These are phyloP conservation scores for Talaromyces sp. DNA, from an alignment of 2,329 filamentous ascomycete species.

Conservation along the genomic window DNA sequence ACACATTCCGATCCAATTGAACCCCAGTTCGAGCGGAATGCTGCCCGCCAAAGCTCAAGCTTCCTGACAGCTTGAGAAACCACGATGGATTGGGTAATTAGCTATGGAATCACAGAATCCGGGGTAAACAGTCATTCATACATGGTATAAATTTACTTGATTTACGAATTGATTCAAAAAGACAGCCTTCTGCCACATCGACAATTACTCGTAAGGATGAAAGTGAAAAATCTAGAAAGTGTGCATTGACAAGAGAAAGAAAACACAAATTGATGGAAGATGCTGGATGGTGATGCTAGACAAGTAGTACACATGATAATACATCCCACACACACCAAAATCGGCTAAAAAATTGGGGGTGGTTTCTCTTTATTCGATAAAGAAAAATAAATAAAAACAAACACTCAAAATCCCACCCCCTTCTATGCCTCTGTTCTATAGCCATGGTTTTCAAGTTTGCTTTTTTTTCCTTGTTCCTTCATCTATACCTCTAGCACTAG, in stretches of 20 bases:
- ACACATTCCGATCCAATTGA: background rate
- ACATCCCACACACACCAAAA: background rate
- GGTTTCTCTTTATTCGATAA: background rate
- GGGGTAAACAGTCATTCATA: background rate
- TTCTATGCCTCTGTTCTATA: background rate
- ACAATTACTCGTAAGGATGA: too few relatives aligned
- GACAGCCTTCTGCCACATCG: too few relatives aligned
- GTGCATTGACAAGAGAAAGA: background rate
- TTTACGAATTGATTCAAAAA: too few relatives aligned
- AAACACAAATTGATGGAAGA: background rate
- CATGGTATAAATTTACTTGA: too few relatives aligned
- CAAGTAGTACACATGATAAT: conserved; percentile 1
- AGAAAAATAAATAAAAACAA: background rate
- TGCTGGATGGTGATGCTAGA: background rate
- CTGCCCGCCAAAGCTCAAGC: background rate
- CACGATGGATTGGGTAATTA: background rate
- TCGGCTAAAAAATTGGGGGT: background rate
- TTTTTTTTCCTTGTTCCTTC: background rate
- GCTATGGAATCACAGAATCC: background rate
- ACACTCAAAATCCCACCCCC: background rate
- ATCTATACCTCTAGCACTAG: background rate
- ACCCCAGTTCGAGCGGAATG: background rate
- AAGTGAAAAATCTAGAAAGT: too few relatives aligned
- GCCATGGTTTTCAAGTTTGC: background rate
- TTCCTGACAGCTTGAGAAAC: background rate